These are phyloP conservation scores for Claviceps pusilla DNA, from an alignment of 2,329 filamentous ascomycete species.

Conservation along the genomic window DNA sequence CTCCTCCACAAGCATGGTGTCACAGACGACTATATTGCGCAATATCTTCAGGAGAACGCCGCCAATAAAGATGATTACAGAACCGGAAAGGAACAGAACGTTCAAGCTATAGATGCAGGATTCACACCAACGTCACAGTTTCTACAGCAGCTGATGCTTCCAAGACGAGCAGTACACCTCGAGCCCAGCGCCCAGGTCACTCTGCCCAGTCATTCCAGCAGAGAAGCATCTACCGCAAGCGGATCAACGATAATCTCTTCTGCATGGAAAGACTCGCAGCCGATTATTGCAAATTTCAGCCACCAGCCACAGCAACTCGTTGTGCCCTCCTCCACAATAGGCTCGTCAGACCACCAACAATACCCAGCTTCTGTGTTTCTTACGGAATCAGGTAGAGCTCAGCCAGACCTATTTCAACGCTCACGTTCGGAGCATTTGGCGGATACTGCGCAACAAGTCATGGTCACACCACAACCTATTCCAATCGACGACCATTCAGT, in stretches of 20 bases:
- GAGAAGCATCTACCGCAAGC: slow-evolving; percentile 19
- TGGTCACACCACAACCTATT: slow-evolving; percentile 9
- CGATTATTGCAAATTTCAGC: slow-evolving; percentile 12
- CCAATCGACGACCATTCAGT: slow-evolving; percentile 10
- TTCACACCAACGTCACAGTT: slow-evolving; percentile 14
- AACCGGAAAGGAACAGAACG: slow-evolving; percentile 5
- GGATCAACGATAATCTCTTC: slow-evolving; percentile 19
- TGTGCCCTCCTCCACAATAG: background rate
- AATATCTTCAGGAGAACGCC: slow-evolving; percentile 18
- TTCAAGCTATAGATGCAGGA: slow-evolving; percentile 11
- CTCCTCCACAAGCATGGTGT: slow-evolving; percentile 45
- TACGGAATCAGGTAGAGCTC: background rate
- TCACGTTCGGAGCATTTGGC: slow-evolving; percentile 10
- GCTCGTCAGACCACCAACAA: slow-evolving; percentile 1
- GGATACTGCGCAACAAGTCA: slow-evolving; percentile 10
- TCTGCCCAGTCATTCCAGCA: slow-evolving; percentile 17
- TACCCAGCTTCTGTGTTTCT: slow-evolving; percentile 5
- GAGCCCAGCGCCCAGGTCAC: slow-evolving; percentile 15
- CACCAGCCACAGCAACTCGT: slow-evolving; percentile 9
- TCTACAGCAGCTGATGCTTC: slow-evolving; percentile 23
- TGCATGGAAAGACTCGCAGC: slow-evolving; percentile 18
- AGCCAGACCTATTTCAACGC: slow-evolving; percentile 7
- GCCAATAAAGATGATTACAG: slow-evolving; percentile 7
- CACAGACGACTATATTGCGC: slow-evolving; percentile 37
- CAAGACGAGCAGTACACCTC: slow-evolving; percentile 18